Conservation (phyloP, 805 yeast species). For the Hanseniaspora thailandica region DNA sequence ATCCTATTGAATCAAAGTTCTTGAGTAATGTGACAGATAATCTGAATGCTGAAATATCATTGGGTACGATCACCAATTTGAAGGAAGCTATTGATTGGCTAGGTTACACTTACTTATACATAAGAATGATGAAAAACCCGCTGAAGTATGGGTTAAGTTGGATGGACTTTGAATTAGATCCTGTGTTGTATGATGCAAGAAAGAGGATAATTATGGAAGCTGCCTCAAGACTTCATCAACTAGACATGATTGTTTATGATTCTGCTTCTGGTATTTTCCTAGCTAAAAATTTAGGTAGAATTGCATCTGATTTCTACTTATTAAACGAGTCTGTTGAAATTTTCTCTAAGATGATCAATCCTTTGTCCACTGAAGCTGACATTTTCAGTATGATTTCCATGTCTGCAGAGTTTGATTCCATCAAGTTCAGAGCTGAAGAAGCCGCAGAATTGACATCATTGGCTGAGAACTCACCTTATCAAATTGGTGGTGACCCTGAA, state of each 20-base stretch:
- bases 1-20: constrained; percentile 84
- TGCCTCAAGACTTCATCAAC: constrained; percentile 67
- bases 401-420: constrained; percentile 87
- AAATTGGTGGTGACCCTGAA: constrained; percentile 64
- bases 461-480: constrained; percentile 58
- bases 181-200: constrained; percentile 59
- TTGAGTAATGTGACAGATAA: constrained; percentile 75
- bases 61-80: constrained; percentile 88
- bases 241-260: constrained; percentile 90
- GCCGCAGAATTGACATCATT: constrained; percentile 55
- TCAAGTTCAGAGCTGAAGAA: constrained; percentile 84
- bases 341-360: constrained; percentile 73
- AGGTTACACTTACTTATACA: constrained; percentile 92
- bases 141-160: constrained; percentile 83
- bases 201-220: constrained; percentile 66
- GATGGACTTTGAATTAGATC: constrained; percentile 75
- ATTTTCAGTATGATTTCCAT: constrained; percentile 75
- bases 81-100: constrained; percentile 95
- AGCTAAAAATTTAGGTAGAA: constrained; percentile 82
- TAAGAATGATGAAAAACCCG: constrained; percentile 89
- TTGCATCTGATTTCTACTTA: constrained; percentile 87
- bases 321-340: constrained; percentile 76
- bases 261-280: constrained; percentile 68
- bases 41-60: constrained; percentile 86
- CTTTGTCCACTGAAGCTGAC: constrained; percentile 85